Percentiles rank a stretch among this genome's conserved stretches.
Evolutionary conservation across 169 alveolate genomes (phyloP).

Genomic region (Plasmodium vivax): DNA sequence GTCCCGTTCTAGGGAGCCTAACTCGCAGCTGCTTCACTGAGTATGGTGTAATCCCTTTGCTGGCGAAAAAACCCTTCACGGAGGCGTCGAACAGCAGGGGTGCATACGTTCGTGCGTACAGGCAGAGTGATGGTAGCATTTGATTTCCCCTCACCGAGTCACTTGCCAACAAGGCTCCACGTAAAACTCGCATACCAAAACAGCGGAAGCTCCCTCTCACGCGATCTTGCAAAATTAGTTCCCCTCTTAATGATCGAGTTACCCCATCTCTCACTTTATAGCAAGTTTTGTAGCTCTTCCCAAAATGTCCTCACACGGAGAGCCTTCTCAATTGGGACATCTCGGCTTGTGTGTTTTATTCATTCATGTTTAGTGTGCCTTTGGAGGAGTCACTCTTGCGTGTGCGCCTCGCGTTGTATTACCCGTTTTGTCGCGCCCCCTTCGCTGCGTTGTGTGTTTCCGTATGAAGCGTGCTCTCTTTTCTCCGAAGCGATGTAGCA

Average conservation of each 20-base stretch:
- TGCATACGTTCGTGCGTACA: neutral
- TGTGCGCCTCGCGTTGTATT: neutral
- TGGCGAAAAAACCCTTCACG: neutral
- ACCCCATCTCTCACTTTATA: neutral
- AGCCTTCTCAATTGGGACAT: neutral
- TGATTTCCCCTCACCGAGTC: neutral
- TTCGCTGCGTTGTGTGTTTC: neutral
- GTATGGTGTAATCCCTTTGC: neutral
- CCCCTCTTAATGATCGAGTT: neutral
- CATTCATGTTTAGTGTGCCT: neutral
- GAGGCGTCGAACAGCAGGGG: neutral
- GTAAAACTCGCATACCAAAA: neutral
- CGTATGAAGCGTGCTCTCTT: neutral
- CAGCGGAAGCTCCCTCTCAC: neutral
- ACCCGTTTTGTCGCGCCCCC: neutral
- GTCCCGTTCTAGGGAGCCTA: neutral
- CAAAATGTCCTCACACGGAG: neutral
- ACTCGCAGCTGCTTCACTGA: neutral
- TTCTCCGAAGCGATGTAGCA: neutral
- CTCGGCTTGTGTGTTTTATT: constrained; percentile 6
- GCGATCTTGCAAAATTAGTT: neutral
- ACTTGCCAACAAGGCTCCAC: neutral
- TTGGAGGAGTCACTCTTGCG: neutral
- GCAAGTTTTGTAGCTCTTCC: neutral
- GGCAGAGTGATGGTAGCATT: neutral